phyloP scores from a whole-genome alignment of 345 rosid species.

The Ceriops decandra region DNA sequence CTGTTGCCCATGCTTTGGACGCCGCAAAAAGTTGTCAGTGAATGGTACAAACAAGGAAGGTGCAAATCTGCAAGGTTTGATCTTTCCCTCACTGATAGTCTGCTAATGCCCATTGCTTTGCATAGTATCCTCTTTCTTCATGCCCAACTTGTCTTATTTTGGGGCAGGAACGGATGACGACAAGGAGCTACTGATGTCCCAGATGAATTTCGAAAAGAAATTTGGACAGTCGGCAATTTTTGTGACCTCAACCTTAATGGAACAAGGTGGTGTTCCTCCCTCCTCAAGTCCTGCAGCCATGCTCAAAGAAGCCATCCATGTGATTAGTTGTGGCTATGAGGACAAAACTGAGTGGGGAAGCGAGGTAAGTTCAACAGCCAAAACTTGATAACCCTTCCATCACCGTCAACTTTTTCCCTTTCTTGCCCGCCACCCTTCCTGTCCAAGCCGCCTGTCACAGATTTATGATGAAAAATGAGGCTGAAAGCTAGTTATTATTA shows the following conservation, averaged over 20 bases:
- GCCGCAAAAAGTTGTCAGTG: conserved; percentile 55
- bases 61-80: conserved; percentile 58
- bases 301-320: conserved; percentile 98
- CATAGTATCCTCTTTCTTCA: background rate
- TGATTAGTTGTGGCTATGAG: conserved; percentile 93
- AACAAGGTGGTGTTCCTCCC: conserved; percentile 93
- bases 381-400: background rate
- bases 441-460: no score
- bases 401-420: no score
- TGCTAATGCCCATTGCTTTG: conserved; percentile 1
- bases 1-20: conserved; percentile 96
- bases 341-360: conserved; percentile 99
- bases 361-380: conserved; percentile 53
- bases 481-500: no score
- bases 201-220: conserved; percentile 89
- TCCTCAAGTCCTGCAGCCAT: conserved; percentile 94
- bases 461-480: no score
- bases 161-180: conserved; percentile 55
- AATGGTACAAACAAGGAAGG: conserved; percentile 44
- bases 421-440: no score
- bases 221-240: conserved; percentile 91
- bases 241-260: conserved; percentile 92
- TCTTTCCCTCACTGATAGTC: background rate
- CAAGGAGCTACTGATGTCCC: conserved; percentile 79
- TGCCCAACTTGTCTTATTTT: background rate